A percentile compares a stretch with the other conserved stretches of the same genome.
These are phyloP conservation scores for Colletotrichum agaves DNA, from an alignment of 2,329 filamentous ascomycete species.

Conservation along the genomic window DNA sequence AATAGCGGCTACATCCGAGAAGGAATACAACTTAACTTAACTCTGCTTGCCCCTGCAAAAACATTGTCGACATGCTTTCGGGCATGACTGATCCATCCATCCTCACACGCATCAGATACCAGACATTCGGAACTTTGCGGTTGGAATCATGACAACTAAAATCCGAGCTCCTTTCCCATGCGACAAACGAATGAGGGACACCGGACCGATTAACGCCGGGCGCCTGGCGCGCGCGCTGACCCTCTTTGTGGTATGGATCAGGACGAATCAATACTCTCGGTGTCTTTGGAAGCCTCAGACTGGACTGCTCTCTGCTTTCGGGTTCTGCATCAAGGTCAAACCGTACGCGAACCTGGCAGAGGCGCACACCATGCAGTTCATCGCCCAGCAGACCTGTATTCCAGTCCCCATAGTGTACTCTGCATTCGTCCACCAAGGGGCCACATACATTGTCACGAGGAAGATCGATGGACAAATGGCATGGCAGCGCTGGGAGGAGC, in stretches of 20 bases:
- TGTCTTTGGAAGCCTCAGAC: neutral
- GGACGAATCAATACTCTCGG: neutral
- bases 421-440: constrained; percentile 49
- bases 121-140: no score
- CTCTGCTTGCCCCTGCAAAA: no score
- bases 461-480: constrained; percentile 44
- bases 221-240: neutral
- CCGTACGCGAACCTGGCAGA: constrained; percentile 47
- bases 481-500: constrained; percentile 29
- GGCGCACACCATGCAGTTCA: constrained; percentile 52
- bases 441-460: constrained; percentile 56
- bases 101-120: no score
- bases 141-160: no score
- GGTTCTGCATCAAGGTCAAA: constrained; percentile 48
- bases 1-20: no score
- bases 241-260: neutral
- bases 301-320: neutral
- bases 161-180: no score
- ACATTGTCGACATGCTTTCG: no score
- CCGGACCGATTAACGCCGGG: neutral
- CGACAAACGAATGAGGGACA: no score
- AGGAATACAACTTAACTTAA: no score
- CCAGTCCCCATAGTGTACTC: constrained; percentile 56
- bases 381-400: constrained; percentile 53
- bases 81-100: no score